Evolutionary conservation across 805 yeast genomes (phyloP).

Genomic region (Metschnikowia kofuensis): DNA sequence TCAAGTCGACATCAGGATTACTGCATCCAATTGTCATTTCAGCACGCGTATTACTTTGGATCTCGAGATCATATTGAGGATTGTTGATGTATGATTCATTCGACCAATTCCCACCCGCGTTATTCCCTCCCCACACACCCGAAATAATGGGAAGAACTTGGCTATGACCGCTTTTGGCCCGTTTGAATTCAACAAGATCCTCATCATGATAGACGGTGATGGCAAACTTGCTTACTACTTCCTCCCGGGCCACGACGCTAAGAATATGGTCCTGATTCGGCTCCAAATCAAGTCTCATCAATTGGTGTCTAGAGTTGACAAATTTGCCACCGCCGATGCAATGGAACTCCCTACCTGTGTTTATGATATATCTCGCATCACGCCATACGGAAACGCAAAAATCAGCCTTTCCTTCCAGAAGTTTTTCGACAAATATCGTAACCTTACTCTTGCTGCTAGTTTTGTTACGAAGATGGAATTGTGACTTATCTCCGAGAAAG

Average conservation of each 20-base stretch:
- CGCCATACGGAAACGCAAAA: constrained; percentile 15
- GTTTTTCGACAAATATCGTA: constrained; percentile 16
- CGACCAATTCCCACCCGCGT: constrained; percentile 57
- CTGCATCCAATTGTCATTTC: constrained; percentile 14
- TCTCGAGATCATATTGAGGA: constrained; percentile 48
- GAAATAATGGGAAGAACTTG: constrained; percentile 18
- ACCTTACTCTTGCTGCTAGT: constrained; percentile 27
- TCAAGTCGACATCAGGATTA: constrained; percentile 27
- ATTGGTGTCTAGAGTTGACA: constrained; percentile 38
- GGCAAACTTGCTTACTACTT: constrained; percentile 21
- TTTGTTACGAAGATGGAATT: constrained; percentile 39
- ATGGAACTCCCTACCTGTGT: constrained; percentile 20
- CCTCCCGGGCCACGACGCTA: constrained; percentile 17
- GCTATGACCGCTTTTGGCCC: constrained; percentile 29
- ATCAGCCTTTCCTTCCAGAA: constrained; percentile 2
- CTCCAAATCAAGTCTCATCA: constrained; percentile 28
- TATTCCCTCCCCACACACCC: constrained; percentile 45
- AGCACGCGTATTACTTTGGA: constrained; percentile 14
- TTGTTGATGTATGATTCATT: constrained; percentile 45
- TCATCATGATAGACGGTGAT: constrained; percentile 28
- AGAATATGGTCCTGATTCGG: constrained; percentile 29
- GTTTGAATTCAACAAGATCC: constrained; percentile 18
- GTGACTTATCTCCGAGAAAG: constrained; percentile 37
- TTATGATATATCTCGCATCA: constrained; percentile 2
- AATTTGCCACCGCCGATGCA: constrained; percentile 19